Percentiles rank a stretch among this genome's conserved stretches.
Conservation (phyloP, 345 rosid genomes). For the Gossypium arboreum region DNA sequence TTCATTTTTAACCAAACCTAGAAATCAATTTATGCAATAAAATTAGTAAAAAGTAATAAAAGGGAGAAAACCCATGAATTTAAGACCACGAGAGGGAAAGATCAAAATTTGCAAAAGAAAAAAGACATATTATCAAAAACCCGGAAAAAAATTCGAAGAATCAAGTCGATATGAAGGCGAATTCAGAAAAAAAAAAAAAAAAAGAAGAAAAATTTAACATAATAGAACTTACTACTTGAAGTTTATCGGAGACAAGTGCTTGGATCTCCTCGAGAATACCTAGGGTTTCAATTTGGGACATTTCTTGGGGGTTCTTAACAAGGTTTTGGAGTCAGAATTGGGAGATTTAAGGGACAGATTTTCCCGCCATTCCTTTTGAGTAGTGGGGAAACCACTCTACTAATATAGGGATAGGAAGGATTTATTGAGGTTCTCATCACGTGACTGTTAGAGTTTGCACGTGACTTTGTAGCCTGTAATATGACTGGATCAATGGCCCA, state of each 20-base stretch:
- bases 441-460: not conserved
- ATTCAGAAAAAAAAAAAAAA: too few species aligned
- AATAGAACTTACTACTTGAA: constrained; percentile 61
- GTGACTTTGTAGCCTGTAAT: not conserved
- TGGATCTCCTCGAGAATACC: constrained; percentile 61
- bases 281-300: constrained; percentile 63
- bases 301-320: not conserved
- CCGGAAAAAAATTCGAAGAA: not conserved
- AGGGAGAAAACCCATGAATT: not conserved
- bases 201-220: not conserved
- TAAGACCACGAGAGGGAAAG: not conserved
- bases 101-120: not conserved
- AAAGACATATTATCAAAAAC: not conserved
- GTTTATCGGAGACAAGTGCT: constrained; percentile 73
- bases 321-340: constrained; percentile 25
- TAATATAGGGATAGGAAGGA: not conserved
- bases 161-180: not conserved
- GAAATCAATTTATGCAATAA: not conserved
- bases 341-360: constrained; percentile 26
- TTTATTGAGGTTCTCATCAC: not conserved
- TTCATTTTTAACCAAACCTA: not conserved
- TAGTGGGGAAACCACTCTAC: too few species aligned
- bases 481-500: not conserved
- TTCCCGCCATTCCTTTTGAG: constrained; percentile 44
- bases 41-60: not conserved